Evolutionary conservation across 2,329 filamentous ascomycete species (phyloP).

Genomic region (Penicillium sp.): DNA sequence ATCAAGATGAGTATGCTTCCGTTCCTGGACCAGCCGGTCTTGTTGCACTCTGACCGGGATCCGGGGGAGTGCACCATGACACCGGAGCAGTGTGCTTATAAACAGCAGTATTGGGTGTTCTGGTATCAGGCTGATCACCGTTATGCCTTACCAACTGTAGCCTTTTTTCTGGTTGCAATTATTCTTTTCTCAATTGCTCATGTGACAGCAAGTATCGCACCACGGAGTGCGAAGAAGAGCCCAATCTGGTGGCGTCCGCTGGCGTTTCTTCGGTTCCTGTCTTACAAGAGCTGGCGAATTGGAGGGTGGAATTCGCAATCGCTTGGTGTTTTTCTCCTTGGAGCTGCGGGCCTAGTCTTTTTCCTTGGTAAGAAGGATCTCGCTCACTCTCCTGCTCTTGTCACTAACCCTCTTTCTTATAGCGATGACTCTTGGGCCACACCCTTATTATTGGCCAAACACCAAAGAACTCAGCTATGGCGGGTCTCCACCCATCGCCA

Average conservation of each 20-base stretch:
- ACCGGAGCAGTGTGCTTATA: slow-evolving; percentile 27
- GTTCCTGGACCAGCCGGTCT: slow-evolving; percentile 25
- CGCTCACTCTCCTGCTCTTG: background rate
- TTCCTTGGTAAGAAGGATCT: slow-evolving; percentile 31
- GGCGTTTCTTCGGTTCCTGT: slow-evolving; percentile 38
- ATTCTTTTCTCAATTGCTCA: slow-evolving; percentile 46
- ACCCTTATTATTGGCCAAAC: slow-evolving; percentile 57
- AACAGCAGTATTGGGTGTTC: slow-evolving; percentile 20
- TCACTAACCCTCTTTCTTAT: background rate
- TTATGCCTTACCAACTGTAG: slow-evolving; percentile 52
- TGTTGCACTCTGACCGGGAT: slow-evolving; percentile 24
- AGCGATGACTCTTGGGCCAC: slow-evolving; percentile 48
- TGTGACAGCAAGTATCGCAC: slow-evolving; percentile 14
- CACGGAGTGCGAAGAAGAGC: slow-evolving; percentile 6
- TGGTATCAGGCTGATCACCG: slow-evolving; percentile 55
- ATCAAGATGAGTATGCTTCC: slow-evolving; percentile 18
- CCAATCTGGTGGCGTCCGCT: slow-evolving; percentile 27
- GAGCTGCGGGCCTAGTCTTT: slow-evolving; percentile 43
- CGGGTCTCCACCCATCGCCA: slow-evolving; percentile 53
- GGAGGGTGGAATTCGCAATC: slow-evolving; percentile 44
- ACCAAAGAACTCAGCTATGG: slow-evolving; percentile 40
- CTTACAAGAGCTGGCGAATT: slow-evolving; percentile 20
- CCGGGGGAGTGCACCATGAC: slow-evolving; percentile 23
- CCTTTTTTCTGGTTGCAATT: slow-evolving; percentile 52
- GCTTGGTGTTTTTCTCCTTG: slow-evolving; percentile 45